Evolutionary conservation across 148 eudicot species (phyloP), one percentile per base, ranked within the genome.

Genomic region (Heliamphora exappendiculata): DNA sequence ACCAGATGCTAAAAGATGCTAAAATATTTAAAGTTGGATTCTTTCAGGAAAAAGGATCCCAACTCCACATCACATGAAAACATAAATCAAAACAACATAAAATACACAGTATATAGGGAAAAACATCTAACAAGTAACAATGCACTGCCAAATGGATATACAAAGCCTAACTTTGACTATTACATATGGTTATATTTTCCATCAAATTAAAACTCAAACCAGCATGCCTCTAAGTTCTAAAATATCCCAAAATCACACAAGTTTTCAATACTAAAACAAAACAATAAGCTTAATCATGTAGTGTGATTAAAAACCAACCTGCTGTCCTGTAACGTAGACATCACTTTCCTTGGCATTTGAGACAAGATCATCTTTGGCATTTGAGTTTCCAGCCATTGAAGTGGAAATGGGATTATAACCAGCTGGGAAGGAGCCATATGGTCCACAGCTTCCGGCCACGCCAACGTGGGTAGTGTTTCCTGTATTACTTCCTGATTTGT

Each of bases 341-440:
- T 93, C 89, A 60, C 44, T 88, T 60, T 93, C 98, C 87, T 93
- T 93, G 75, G 83, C 86, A 78, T 91, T 79, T 42, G 88, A 78
- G 41, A 78, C 78, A 66, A 83, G 87, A 82, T 93, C 94, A 75
- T 91, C 98, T 70, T 78, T 91, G 74, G 89, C 78, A 50, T 81
- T 78, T 45, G 88, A 78, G 74, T 91, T 91, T 67, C 90, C 96
- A 70, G 87, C 80, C 45, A 86, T 58, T 44, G 85, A 60, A 42
- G 85, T 75, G 53, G 93, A 79, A 76, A 82, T 78, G 37, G 88
- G 80, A 73, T 77, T 85, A 76, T 86, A 88, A 77, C 87, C 91
- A 36, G 86, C 70, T 70, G 86, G 84, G 19, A 87, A 73, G 55
- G 84, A 81, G 65, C 93, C 90, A 84, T 93, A 91, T 6, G 91